Percentiles rank a stretch among this genome's conserved stretches.
Evolutionary conservation across 306 rosid species (phyloP).

Genomic region (Cucurbita maxima): DNA sequence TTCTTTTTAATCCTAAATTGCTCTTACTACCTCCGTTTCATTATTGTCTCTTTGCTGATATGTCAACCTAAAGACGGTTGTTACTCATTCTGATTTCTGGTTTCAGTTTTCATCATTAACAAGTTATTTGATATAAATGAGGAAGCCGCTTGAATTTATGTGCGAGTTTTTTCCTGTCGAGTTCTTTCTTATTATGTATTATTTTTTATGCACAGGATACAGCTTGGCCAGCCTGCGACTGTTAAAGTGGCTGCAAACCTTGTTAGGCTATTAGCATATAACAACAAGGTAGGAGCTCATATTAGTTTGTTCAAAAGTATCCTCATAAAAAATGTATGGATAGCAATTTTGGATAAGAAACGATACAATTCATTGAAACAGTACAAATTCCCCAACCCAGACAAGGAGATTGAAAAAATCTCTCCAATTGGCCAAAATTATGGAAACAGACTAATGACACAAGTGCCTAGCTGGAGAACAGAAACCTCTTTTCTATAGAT

Average conservation of each 20-base stretch:
- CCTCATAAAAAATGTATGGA: neutral
- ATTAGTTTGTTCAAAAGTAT: neutral
- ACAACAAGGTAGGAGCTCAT: constrained; percentile 60
- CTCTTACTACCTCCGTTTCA: neutral
- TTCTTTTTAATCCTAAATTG: neutral
- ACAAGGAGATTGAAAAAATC: neutral
- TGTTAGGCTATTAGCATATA: constrained; percentile 66
- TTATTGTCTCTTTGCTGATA: neutral
- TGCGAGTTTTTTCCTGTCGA: neutral
- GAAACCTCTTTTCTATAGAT: neutral
- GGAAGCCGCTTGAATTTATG: neutral
- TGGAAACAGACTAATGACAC: neutral
- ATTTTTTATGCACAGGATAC: constrained; percentile 40
- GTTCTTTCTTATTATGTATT: neutral
- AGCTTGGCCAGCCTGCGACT: constrained; percentile 92
- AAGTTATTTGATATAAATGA: neutral
- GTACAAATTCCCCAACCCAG: neutral
- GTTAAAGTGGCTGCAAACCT: constrained; percentile 93
- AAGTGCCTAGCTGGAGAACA: neutral
- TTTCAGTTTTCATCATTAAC: neutral
- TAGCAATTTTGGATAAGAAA: neutral
- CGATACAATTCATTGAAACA: neutral
- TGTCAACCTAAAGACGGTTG: neutral
- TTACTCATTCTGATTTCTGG: neutral
- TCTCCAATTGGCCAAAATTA: neutral